These are phyloP conservation scores for Phaffomyces opuntiae DNA, from an alignment of 805 yeast genomes.

Conservation along the genomic window DNA sequence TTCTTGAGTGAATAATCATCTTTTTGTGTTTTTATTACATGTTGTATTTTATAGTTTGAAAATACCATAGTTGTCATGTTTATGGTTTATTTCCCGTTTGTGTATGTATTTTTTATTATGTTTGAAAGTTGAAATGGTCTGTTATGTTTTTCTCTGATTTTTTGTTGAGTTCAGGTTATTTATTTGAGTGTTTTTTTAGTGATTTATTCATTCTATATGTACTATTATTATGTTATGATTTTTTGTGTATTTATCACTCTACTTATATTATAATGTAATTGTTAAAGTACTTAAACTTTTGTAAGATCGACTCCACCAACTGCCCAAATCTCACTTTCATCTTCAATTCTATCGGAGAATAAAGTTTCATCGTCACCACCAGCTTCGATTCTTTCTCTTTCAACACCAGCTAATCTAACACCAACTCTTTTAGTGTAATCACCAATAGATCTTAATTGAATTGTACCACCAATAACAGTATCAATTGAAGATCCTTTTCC, in stretches of 20 bases:
- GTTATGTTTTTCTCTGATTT: background rate
- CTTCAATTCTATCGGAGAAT: conserved; percentile 80
- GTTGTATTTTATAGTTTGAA: too few relatives aligned
- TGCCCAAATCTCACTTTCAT: conserved; percentile 83
- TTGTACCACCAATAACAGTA: conserved; percentile 37
- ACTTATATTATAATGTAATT: background rate
- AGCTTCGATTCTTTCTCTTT: conserved; percentile 78
- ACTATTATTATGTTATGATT: background rate
- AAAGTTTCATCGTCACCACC: conserved; percentile 88
- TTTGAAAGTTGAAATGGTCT: background rate
- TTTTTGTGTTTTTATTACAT: too few relatives aligned
- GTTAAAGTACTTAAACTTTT: conserved; percentile 12
- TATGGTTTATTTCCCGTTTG: background rate
- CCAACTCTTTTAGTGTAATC: conserved; percentile 92
- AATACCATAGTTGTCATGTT: background rate
- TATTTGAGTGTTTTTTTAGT: background rate
- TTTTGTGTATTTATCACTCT: background rate
- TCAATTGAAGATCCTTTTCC: conserved; percentile 30
- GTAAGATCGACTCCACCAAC: conserved; percentile 61
- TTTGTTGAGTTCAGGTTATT: background rate
- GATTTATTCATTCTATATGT: background rate
- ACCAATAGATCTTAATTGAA: conserved; percentile 67
- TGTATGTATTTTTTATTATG: background rate
- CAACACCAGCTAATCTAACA: conserved; percentile 76
- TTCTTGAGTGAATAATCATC: background rate